phyloP scores from a whole-genome alignment of 805 yeast species.

The Saturnispora hagleri region DNA sequence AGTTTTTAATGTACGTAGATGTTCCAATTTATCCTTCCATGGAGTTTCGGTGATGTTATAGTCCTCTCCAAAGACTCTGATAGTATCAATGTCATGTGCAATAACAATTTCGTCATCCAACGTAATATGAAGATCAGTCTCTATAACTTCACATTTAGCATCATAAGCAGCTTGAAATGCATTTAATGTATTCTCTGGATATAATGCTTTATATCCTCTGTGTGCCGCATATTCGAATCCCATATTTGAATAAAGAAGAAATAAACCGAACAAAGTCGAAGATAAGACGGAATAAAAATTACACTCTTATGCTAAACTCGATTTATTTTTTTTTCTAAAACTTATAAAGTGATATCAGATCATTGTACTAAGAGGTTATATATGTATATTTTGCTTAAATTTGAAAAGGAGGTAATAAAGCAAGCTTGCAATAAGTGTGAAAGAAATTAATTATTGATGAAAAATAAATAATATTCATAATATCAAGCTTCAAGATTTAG shows the following conservation, averaged over 20 bases:
- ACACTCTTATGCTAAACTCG: not conserved
- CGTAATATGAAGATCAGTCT: conserved; percentile 31
- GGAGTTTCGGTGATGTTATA: conserved; percentile 20
- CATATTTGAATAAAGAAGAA: not conserved
- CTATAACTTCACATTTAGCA: conserved; percentile 28
- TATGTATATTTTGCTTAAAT: no score
- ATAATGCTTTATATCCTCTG: conserved; percentile 19
- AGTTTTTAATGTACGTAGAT: conserved; percentile 22
- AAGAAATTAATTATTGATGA: not conserved
- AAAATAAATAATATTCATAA: not conserved
- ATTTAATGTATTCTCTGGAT: conserved; percentile 30
- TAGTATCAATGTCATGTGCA: conserved; percentile 28
- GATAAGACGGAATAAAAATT: not conserved
- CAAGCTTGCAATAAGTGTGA: not conserved
- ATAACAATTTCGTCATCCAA: conserved; percentile 27
- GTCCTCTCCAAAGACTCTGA: conserved; percentile 26
- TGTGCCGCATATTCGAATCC: conserved; percentile 2
- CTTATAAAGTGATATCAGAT: not conserved
- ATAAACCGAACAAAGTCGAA: no score
- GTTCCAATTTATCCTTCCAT: conserved; percentile 22
- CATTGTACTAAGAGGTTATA: not conserved
- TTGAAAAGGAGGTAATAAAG: not conserved
- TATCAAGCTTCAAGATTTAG: not conserved
- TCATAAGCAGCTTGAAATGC: conserved; percentile 29
- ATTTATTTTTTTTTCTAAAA: not conserved